Evolutionary conservation across 306 rosid species (phyloP).

Genomic region (Fragaria nilgerrensis): DNA sequence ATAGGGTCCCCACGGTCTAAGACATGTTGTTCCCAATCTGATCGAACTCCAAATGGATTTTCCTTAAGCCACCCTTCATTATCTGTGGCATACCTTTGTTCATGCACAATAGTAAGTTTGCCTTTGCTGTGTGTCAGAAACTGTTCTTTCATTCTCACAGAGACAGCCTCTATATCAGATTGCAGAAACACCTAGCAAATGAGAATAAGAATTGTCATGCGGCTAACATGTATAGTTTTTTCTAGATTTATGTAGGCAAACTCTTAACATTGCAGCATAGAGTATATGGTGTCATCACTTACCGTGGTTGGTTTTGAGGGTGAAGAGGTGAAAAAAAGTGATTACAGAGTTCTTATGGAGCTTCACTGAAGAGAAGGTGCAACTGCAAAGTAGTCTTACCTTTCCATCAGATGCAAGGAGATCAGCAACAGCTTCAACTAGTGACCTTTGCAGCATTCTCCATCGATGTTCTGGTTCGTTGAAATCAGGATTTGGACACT

Average conservation of each 20-base stretch:
- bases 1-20: constrained; percentile 67
- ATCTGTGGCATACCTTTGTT: constrained; percentile 27
- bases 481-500: constrained; percentile 97
- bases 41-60: constrained; percentile 72
- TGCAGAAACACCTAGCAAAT: constrained; percentile 76
- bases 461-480: constrained; percentile 82
- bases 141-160: constrained; percentile 67
- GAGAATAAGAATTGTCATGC: constrained; percentile 6
- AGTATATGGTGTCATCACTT: neutral
- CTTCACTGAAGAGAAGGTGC: neutral
- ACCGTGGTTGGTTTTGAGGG: neutral
- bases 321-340: neutral
- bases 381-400: constrained; percentile 41
- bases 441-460: constrained; percentile 82
- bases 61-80: constrained; percentile 67
- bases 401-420: constrained; percentile 62
- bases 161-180: constrained; percentile 71
- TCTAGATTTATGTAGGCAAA: neutral
- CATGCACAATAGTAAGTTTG: constrained; percentile 48
- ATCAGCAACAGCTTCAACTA: constrained; percentile 74
- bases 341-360: neutral
- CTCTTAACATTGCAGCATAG: neutral
- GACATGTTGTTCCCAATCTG: constrained; percentile 91
- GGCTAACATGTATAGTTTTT: neutral
- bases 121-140: constrained; percentile 66